Conservation (phyloP, 139 green algal genomes). For the Diplosphaera chodatii region DNA sequence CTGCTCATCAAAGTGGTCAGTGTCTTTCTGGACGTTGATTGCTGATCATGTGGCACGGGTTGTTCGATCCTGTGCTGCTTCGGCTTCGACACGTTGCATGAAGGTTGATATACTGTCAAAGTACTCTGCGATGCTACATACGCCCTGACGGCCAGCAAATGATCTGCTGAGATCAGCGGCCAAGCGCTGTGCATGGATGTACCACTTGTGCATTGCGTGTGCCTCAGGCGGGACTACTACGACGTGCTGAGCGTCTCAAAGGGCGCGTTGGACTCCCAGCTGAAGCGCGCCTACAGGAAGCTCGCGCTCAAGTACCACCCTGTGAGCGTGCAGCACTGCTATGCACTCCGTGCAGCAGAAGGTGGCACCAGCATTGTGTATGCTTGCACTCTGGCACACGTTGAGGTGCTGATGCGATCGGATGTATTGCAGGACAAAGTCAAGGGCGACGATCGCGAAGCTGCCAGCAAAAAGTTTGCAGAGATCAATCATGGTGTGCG, state of each 20-base stretch:
- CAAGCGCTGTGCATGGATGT: too few species aligned
- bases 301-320: slow-evolving; percentile 95
- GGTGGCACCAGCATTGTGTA: background rate
- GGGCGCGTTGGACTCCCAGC: slow-evolving; percentile 71
- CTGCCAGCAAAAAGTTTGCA: slow-evolving; percentile 86
- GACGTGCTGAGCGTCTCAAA: slow-evolving; percentile 76
- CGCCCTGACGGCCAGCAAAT: too few species aligned
- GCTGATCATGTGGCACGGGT: too few species aligned
- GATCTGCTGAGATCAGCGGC: too few species aligned
- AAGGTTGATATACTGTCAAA: too few species aligned
- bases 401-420: slow-evolving; percentile 3
- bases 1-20: too few species aligned
- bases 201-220: background rate
- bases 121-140: too few species aligned
- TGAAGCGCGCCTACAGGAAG: slow-evolving; percentile 95
- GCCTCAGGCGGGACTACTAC: slow-evolving; percentile 84
- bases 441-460: slow-evolving; percentile 81
- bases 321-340: slow-evolving; percentile 19
- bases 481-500: slow-evolving; percentile 85
- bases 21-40: too few species aligned
- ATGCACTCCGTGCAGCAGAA: background rate
- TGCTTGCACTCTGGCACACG: background rate
- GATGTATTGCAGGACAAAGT: slow-evolving; percentile 66
- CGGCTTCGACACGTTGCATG: too few species aligned
- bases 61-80: too few species aligned